These are phyloP conservation scores for Metarhizium brunneum DNA, from an alignment of 2,329 filamentous ascomycete genomes.

Conservation along the genomic window DNA sequence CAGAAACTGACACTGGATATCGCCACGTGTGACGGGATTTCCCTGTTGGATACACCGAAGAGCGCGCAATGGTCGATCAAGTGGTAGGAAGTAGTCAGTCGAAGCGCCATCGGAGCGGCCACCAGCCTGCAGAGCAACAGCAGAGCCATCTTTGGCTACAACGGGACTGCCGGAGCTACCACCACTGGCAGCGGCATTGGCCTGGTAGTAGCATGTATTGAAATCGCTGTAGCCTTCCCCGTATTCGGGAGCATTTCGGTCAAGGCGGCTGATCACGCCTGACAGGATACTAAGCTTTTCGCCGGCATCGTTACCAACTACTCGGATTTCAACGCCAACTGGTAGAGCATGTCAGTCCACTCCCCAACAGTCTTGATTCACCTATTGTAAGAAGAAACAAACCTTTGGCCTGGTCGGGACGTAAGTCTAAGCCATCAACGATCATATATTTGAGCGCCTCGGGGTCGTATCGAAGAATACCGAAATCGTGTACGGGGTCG, in stretches of 20 bases:
- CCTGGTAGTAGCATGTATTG: conserved; percentile 93
- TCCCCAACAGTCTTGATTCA: neutral
- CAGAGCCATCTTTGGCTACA: conserved; percentile 87
- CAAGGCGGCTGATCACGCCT: conserved; percentile 90
- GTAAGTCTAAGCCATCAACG: conserved; percentile 66
- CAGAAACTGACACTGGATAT: conserved; percentile 97
- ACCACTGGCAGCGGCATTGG: conserved; percentile 90
- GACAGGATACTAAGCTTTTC: conserved; percentile 98
- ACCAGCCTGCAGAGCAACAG: conserved; percentile 87
- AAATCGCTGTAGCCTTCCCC: conserved; percentile 98
- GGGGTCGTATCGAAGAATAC: conserved; percentile 91
- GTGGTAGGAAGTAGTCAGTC: conserved; percentile 92
- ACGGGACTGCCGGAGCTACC: conserved; percentile 98
- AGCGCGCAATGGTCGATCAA: conserved; percentile 83
- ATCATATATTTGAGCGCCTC: conserved; percentile 97
- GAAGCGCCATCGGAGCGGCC: conserved; percentile 90
- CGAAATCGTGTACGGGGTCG: conserved; percentile 97
- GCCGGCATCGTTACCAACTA: conserved; percentile 96
- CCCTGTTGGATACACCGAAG: conserved; percentile 75
- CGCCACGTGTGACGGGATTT: conserved; percentile 72
- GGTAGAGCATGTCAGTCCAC: neutral
- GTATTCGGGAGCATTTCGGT: conserved; percentile 95
- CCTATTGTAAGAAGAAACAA: conserved; percentile 12
- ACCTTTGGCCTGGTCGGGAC: conserved; percentile 74
- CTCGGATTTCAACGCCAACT: conserved; percentile 89